A percentile compares a stretch with the other conserved stretches of the same genome.
These are phyloP conservation scores for Apostasia shenzhenica DNA, from an alignment of 106 monocot species.

Conservation along the genomic window DNA sequence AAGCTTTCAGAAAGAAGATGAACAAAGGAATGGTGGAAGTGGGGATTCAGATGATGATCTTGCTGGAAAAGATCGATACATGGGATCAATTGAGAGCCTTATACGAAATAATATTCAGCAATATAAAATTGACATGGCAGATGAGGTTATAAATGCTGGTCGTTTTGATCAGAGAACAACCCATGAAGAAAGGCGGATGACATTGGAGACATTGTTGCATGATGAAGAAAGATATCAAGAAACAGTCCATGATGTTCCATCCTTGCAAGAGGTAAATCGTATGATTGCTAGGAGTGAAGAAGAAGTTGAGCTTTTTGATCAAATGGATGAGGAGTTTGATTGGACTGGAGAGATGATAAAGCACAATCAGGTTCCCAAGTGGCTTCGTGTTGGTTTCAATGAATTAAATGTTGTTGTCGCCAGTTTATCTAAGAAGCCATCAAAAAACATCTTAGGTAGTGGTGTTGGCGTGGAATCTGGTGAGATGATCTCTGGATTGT, in stretches of 20 bases:
- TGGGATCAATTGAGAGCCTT: conserved; percentile 91
- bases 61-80: conserved; percentile 89
- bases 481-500: conserved; percentile 19
- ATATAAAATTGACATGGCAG: conserved; percentile 98
- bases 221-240: conserved; percentile 97
- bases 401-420: conserved; percentile 61
- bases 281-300: conserved; percentile 91
- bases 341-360: conserved; percentile 86
- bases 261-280: conserved; percentile 82
- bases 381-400: conserved; percentile 70
- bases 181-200: conserved; percentile 96
- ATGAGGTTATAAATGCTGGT: conserved; percentile 99
- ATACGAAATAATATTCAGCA: conserved; percentile 96
- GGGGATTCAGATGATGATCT: conserved; percentile 85
- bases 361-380: conserved; percentile 78
- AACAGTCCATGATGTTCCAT: conserved; percentile 93
- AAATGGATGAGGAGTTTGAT: conserved; percentile 98
- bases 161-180: conserved; percentile 98
- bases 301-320: conserved; percentile 93
- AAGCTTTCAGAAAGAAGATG: conserved; percentile 94
- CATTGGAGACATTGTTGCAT: conserved; percentile 86
- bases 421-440: conserved; percentile 75
- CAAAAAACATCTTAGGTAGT: conserved; percentile 52
- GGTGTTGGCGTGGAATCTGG: conserved; percentile 30
- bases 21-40: conserved; percentile 69